Base-by-base conservation (phyloP, 139 green algal genomes). In the Zygnema circumcarinatum region DNA sequence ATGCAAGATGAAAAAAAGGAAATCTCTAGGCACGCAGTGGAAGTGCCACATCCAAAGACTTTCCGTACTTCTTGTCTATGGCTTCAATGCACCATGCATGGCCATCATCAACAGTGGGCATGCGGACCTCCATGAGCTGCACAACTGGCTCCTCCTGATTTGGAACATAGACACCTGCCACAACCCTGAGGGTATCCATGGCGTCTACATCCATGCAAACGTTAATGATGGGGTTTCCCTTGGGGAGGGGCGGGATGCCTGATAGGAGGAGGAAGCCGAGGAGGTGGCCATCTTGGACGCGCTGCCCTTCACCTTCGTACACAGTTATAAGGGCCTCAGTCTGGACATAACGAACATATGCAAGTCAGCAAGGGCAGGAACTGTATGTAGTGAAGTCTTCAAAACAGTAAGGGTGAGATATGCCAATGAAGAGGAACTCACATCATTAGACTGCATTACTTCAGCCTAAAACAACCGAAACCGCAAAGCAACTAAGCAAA, bases 141-240 rank as follows among this genome's bases (percentile, higher is more conserved):
- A 41, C 69, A 39, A 20, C 69, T 39, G 69, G 69, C 69, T 78
- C 69, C 11, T 78, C 16, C 35, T 41, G 74, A 32, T 52, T 52
- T 22, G 74, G 29, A 22, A 52, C 2, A 2, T 82, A 56, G 32
- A 33, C 74, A 11, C 35, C 74, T 32, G 79, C 79, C 53, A 35
- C 25, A 38, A 86, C 79, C 3, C 29, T 38, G 40, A 86, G 79
- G 2, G 53, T 86, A 41, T 52, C 79, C 29, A 54, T 76, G 1
- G 54, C 79, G 22, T 86, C 79, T 22, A 86, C 38, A 69, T 86
- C 79, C 20, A 86, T 72, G 7, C 41, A 76, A 67, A 76, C 79
- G 7, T 21, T 86, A 36, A 86, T 86, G 36, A 72, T 38, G 1
- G 79, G 79, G 62, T 2, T 32, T n/a, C 79, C 41, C 2, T 38